Conservation (phyloP, 2,329 filamentous ascomycete species). For the Madurella fahalii region DNA sequence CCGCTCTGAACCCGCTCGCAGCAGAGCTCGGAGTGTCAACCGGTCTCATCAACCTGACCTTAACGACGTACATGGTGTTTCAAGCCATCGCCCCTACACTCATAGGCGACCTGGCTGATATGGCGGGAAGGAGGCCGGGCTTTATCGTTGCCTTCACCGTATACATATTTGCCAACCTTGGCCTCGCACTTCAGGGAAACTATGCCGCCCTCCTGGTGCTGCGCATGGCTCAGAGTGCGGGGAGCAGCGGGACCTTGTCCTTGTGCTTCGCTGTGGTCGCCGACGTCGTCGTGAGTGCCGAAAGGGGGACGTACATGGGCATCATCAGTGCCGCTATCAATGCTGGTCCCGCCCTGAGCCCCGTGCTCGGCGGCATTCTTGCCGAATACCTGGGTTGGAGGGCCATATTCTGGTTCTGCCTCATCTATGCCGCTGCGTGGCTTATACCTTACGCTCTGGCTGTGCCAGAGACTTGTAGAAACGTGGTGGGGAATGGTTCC, state of each 20-base stretch:
- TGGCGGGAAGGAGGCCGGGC: constrained; percentile 56
- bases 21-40: constrained; percentile 37
- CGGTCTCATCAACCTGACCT: constrained; percentile 44
- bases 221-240: constrained; percentile 58
- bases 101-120: constrained; percentile 59
- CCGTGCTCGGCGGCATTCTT: constrained; percentile 61
- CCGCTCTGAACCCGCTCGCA: constrained; percentile 39
- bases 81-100: constrained; percentile 59
- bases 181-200: constrained; percentile 53
- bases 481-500: constrained; percentile 60
- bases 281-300: constrained; percentile 64
- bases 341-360: constrained; percentile 51
- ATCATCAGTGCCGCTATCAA: constrained; percentile 58
- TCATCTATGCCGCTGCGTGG: constrained; percentile 49
- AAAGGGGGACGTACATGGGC: constrained; percentile 71
- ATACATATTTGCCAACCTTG: constrained; percentile 57
- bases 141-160: constrained; percentile 55
- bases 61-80: constrained; percentile 61
- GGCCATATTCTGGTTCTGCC: constrained; percentile 66
- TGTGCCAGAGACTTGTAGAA: constrained; percentile 57
- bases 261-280: constrained; percentile 68
- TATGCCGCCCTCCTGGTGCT: constrained; percentile 57
- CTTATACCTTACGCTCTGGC: constrained; percentile 52
- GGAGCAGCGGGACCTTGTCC: constrained; percentile 66
- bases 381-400: constrained; percentile 62